Evolutionary conservation across 2,329 filamentous ascomycete genomes (phyloP), one percentile per base, ranked within the genome.

Genomic region (Didymella segeticola): DNA sequence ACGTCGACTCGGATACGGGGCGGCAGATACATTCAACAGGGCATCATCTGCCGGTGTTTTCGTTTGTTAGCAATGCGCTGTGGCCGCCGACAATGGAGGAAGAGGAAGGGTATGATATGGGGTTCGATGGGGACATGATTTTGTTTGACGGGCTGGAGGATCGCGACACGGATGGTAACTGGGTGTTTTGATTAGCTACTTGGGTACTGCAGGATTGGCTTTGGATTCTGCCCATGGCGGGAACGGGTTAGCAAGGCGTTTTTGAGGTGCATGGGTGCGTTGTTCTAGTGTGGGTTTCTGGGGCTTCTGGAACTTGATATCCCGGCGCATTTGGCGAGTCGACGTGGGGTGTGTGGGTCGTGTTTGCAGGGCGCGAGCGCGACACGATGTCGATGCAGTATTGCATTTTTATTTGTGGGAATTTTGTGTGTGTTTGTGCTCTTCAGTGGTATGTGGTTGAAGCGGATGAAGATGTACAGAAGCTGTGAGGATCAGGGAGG

Each of bases 111-210:
- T 5, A 26, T 26, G 25, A 5, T 59, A 53, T 12, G 60, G 58
- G 2, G 27, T 33, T 68, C 23, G 68, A 74, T n/a, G 73, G 72
- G 57, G 67, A 73, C 26, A 68, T 74, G 58, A 58, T 71, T 3
- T 56, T 74, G 8, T 74, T 70, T 56, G 68, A 74, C 38, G 71
- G 71, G 5, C 60, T 74, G 7, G 68, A 72, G 27, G 71, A 74
- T 38, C 47, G 55, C 42, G 69, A 74, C 30, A 65, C 60, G 2
- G 68, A 73, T 23, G 70, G 70, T 7, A 72, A 73, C 22, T 74
- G 71, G 71, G 56, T 72, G 38, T 72, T 72, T 12, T 52, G 10
- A 12, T 7, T 6, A 37, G 17, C 4, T 20, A 29, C 15, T 2
- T 29, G 12, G 7, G 26, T 7, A 29, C 7, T 29, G 12, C 26